phyloP scores from a whole-genome alignment of 352 stramenopile species.

The Phytopythium aichiense region DNA sequence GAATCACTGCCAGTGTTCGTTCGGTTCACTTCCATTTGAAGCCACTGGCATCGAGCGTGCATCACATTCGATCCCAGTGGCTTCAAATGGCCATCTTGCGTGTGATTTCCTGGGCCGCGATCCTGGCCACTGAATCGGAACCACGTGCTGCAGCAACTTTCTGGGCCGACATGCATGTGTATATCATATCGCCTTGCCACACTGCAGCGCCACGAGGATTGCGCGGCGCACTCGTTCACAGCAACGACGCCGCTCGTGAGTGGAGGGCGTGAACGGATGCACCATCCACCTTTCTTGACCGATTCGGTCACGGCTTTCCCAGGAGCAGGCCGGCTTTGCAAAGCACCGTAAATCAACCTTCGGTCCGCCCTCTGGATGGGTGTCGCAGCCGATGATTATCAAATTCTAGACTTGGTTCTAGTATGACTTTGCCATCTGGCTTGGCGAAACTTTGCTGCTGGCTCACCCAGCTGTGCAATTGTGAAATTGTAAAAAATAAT shows the following conservation, averaged over 20 bases:
- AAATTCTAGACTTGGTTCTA: background rate
- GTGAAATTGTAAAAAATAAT: background rate
- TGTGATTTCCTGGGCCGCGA: too few relatives aligned
- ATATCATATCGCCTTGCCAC: background rate
- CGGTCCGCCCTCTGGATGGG: background rate
- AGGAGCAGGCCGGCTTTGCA: background rate
- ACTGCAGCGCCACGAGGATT: background rate
- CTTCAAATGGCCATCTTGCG: too few relatives aligned
- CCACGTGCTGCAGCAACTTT: background rate
- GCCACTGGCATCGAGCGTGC: too few relatives aligned
- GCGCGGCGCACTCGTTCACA: background rate
- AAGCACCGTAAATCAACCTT: background rate
- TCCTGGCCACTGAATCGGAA: background rate
- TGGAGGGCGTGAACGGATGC: background rate
- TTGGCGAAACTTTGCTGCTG: background rate
- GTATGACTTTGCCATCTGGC: background rate
- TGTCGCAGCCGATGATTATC: background rate
- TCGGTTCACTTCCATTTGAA: too few relatives aligned
- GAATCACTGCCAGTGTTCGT: too few relatives aligned
- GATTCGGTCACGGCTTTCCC: background rate
- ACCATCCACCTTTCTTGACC: slow-evolving; percentile 1
- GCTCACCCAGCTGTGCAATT: background rate
- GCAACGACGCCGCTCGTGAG: background rate
- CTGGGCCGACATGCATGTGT: background rate
- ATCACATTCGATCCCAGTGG: too few relatives aligned